phyloP scores from a whole-genome alignment of 768 basidiomycete genomes.

The Russula griseocarnosa region DNA sequence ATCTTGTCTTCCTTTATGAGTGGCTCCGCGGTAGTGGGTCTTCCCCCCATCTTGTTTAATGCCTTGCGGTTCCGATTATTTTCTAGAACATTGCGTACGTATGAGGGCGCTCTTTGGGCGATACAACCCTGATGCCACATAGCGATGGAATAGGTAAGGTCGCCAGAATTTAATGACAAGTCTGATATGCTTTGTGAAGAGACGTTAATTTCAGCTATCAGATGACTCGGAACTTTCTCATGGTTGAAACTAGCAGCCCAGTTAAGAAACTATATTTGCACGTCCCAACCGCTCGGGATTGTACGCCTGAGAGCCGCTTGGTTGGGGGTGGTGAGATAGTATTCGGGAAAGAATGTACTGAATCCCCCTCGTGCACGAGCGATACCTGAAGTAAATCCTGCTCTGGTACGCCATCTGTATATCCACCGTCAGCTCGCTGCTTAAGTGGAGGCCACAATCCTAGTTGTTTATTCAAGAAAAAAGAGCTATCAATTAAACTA shows the following conservation, averaged over 20 bases:
- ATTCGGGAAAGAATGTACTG: too few relatives aligned
- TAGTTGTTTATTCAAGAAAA: background rate
- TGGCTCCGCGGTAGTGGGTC: too few relatives aligned
- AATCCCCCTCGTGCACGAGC: background rate
- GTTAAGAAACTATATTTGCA: too few relatives aligned
- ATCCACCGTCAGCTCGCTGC: background rate
- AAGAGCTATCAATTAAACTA: background rate
- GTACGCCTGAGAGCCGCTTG: background rate
- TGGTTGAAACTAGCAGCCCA: too few relatives aligned
- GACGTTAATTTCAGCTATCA: too few relatives aligned
- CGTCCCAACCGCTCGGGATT: background rate
- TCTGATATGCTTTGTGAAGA: too few relatives aligned
- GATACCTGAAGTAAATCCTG: background rate
- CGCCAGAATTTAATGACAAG: too few relatives aligned
- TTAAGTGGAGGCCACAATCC: background rate
- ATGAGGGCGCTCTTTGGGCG: background rate
- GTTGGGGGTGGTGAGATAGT: background rate
- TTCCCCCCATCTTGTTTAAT: too few relatives aligned
- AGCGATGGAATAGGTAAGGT: background rate
- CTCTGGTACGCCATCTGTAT: background rate
- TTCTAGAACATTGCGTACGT: background rate
- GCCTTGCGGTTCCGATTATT: background rate
- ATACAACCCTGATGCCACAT: background rate
- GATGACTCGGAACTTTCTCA: too few relatives aligned
- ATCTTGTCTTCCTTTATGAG: too few relatives aligned